phyloP scores from a whole-genome alignment of 2,329 filamentous ascomycete genomes.

The Cryphonectria carpinicola region DNA sequence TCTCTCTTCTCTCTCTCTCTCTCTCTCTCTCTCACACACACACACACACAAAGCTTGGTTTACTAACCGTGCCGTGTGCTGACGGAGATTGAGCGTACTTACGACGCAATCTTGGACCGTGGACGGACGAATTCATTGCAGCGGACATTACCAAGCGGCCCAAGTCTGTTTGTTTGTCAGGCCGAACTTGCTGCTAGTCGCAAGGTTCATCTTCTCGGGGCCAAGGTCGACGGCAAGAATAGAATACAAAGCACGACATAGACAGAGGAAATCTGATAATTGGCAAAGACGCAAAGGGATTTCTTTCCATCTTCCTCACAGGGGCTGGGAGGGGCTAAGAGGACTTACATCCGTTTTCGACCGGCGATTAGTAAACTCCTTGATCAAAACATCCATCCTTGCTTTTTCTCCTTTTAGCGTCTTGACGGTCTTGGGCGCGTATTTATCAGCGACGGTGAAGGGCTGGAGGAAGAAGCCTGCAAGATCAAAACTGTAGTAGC shows the following conservation, averaged over 20 bases:
- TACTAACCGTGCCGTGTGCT: constrained; percentile 16
- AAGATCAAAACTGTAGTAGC: not conserved
- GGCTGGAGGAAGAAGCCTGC: not conserved
- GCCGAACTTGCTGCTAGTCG: not conserved
- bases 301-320: not conserved
- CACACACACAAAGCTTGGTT: not conserved
- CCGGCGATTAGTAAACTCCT: constrained; percentile 19
- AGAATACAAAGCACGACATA: not conserved
- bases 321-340: not conserved
- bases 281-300: too few relatives aligned
- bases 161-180: not conserved
- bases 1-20: too few relatives aligned
- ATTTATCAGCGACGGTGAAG: constrained; percentile 19
- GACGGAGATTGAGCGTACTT: constrained; percentile 23
- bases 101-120: not conserved
- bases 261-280: not conserved
- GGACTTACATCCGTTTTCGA: not conserved
- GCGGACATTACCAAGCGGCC: constrained; percentile 25
- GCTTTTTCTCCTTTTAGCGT: constrained; percentile 10
- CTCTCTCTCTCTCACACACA: too few relatives aligned
- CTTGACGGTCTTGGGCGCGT: constrained; percentile 10
- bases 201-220: too few relatives aligned
- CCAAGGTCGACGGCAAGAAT: not conserved
- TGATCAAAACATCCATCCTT: not conserved
- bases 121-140: constrained; percentile 20